Evolutionary conservation across 371 early-diverging fungal genomes (phyloP), one percentile per base, ranked within the genome.

Genomic region (Mucor mucedo): DNA sequence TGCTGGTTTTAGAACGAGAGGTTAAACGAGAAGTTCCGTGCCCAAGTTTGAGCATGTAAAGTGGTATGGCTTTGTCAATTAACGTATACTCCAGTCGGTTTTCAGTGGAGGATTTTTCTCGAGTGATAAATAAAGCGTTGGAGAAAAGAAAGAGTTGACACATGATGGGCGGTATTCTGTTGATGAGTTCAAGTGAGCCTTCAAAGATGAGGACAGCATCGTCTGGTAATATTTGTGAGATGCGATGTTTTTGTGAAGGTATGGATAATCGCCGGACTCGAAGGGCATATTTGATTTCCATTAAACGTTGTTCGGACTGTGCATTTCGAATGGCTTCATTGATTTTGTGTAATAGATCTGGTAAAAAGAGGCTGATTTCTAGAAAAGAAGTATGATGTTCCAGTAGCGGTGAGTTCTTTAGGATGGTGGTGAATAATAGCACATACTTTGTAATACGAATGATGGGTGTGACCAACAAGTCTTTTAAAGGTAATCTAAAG

Each of bases 251-350:
- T 50, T 50, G 29, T 29, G 28, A 50, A 28, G 13, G 50, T 50
- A 30, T 28, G 28, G 50, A 30, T 11, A 52, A 44, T n/a, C 47
- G 33, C 0, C 44, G 54, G 5, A 54, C 21, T 16, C 54, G 27
- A 4, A 65, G 27, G 5, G 54, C 60, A 11, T 44, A 4, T n/a
- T 52, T 60, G 57, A 66, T 66, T 28, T 66, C 57, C 35, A 44
- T 29, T 11, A 66, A 27, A 1, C 66, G 35, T 29, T 66, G 61
- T 28, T 61, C 66, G 16, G 62, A 42, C 38, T 55, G 45, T 10
- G 66, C 66, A 10, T 48, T 42, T 27, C 62, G 56, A 28, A 55
- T 56, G n/a, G 66, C 66, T 44, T 60, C 62, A 39, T 66, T 60
- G n/a, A 66, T 61, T 42, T 56, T 61, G 38, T 66, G 40, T 14